Conservation (phyloP, 345 rosid genomes). For the Arabidopsis arenosa region DNA sequence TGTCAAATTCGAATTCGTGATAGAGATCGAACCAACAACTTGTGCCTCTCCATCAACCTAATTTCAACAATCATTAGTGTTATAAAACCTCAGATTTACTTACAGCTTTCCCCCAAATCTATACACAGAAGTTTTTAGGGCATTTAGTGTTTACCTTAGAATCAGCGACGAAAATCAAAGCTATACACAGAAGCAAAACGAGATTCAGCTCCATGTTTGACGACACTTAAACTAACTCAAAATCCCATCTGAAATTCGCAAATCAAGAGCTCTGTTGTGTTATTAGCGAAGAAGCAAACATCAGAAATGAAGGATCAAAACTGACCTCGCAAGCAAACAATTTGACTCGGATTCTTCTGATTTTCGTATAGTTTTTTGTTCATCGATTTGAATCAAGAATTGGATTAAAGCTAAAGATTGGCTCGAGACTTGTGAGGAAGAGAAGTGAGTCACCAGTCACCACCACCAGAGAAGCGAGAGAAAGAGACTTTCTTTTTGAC, state of each 20-base stretch:
- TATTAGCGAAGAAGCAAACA: background rate
- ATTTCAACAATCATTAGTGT: slow-evolving; percentile 10
- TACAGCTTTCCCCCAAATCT: background rate
- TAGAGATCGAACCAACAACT: slow-evolving; percentile 36
- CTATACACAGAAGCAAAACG: slow-evolving; percentile 45
- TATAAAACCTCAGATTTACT: slow-evolving; percentile 7
- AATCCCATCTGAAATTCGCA: slow-evolving; percentile 29
- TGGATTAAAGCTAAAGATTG: no score
- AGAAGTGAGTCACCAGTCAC: no score
- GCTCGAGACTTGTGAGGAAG: no score
- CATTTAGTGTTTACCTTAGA: slow-evolving; percentile 50
- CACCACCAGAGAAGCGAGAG: no score
- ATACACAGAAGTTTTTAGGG: background rate
- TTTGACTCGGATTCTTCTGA: background rate
- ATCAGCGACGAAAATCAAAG: slow-evolving; percentile 47
- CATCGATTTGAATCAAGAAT: no score
- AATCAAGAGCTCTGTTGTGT: background rate
- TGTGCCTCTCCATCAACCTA: slow-evolving; percentile 47
- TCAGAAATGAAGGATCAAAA: background rate
- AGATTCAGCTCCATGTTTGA: slow-evolving; percentile 50
- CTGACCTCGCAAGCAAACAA: background rate
- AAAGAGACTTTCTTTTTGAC: no score
- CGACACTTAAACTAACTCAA: slow-evolving; percentile 33
- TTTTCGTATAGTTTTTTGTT: background rate
- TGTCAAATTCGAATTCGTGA: slow-evolving; percentile 23